Evolutionary conservation across 1,284 basidiomycete genomes (phyloP), one percentile per base, ranked within the genome.

Genomic region (Volvariella volvacea): DNA sequence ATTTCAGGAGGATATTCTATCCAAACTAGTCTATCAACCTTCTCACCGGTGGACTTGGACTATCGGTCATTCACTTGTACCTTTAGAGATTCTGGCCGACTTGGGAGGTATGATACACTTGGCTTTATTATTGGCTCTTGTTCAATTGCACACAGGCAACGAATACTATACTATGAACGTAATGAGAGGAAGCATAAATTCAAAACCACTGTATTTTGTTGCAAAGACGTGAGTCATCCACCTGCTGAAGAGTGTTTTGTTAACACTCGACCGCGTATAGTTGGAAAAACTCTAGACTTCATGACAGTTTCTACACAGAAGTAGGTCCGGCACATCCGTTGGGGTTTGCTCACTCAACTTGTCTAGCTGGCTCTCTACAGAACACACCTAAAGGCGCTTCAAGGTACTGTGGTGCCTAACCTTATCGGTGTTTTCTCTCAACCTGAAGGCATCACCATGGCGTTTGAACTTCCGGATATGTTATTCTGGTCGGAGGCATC

Each of bases 401-500:
- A 80, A 57, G 80, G 79, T 9, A 55, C 56, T 17, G 62, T 74
- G 2, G 67, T 81, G 1, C 78, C 80, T 2, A 57, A 60, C 34
- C 56, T 83, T 47, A 78, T 83, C 42, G 71, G 71, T 16, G 64
- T 77, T 10, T 69, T 73, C 52, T 50, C 64, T 22, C 57, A 61
- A 47, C 57, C 63, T 22, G 64, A 64, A 36, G 50, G 57, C 9
- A 57, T 73, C 38, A 67, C 66, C 51, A 54, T 82, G 10, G 67
- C 68, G 4, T 76, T 75, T 67, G 76, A 76, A 48, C 59, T 71
- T 16, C 77, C 77, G 1, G 72, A 79, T 50, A 61, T 62, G 19
- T 63, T 65, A 3, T 75, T 79, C 52, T 80, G 78, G 77, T 65
- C 77, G 42, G 70, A 78, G 50, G 74, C 78, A 12, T 72, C 68